Base-by-base conservation (phyloP, 2,329 filamentous ascomycete species). In the Aspergillus quadrilineatus region DNA sequence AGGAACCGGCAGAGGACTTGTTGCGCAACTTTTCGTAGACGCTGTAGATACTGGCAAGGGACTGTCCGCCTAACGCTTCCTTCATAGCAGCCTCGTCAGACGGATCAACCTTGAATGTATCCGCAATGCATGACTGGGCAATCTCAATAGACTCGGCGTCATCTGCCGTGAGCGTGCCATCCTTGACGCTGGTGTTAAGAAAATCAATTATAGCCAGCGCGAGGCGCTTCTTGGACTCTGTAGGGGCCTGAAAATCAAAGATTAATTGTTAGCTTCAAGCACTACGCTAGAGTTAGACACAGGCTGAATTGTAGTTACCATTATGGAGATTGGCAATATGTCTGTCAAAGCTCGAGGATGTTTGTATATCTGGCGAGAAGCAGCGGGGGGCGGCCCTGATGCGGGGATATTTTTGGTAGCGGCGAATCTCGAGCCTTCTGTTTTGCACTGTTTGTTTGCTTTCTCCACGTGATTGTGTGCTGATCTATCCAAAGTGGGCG, bases 191-290 rank as follows among this genome's bases (percentile, higher is more conserved):
- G 58, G 85, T 87, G 67, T 84, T 84, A 60, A 99, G 88, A 81
- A 96, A 99, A 79, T 97, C 91, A 80, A 96, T 91, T 75, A 99
- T 93, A 67, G 94, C 91, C 73, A 99, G 90, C 75, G 94, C 94
- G 63, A 99, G 89, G 79, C 92, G 91, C 85, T 99, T 88, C 74
- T 85, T 85, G 53, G 85, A 85, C 64, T 82, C 79, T 55, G 71
- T 72, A 12, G 73, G 73, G 58, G 74, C 73, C 74, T 77, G 5
- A 6, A 59, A 32, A 28, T 36, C 4, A 14, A n/a, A 22, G 10
- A 50, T 30, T 3, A 12, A 9, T 12, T 3, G 30, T 50, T 45
- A 50, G 53, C 32, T 50, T 53, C 17, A 1, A 14, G 32, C 8
- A 14, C 32, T 36, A 36, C 9, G 32, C 32, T 36, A 36, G 32